phyloP scores from a whole-genome alignment of 2,329 filamentous ascomycete genomes.

The Phaeosphaeriaceae sp. region DNA sequence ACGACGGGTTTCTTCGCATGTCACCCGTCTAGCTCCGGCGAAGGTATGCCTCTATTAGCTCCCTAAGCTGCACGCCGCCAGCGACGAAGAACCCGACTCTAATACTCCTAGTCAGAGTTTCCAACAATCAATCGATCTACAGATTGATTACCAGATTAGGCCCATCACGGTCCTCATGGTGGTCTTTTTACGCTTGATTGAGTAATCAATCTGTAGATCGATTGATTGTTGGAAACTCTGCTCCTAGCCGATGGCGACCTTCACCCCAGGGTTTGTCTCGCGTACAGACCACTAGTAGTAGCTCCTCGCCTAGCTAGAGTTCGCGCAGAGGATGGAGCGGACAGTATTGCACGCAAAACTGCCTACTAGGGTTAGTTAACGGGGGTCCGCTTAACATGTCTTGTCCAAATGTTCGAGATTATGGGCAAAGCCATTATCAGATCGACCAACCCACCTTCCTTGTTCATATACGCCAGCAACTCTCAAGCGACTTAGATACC shows the following conservation, averaged over 20 bases:
- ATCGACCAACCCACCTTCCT: conserved; percentile 38
- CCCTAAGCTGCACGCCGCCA: background rate
- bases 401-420: conserved; percentile 46
- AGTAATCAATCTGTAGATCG: no score
- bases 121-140: no score
- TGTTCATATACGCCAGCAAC: conserved; percentile 35
- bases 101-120: background rate
- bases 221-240: no score
- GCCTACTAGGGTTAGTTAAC: conserved; percentile 14
- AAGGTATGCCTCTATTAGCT: background rate
- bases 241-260: no score
- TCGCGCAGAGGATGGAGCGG: conserved; percentile 8
- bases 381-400: conserved; percentile 16
- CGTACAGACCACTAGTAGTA: background rate
- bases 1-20: no score
- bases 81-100: background rate
- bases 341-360: conserved; percentile 21
- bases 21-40: no score
- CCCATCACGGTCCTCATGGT: no score
- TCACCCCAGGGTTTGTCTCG: background rate
- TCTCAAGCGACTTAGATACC: conserved; percentile 15
- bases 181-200: no score
- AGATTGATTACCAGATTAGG: no score
- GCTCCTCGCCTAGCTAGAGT: background rate
- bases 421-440: conserved; percentile 39